Percentiles rank a stretch among this genome's conserved stretches.
These are phyloP conservation scores for Limtongozyma cylindracea DNA, from an alignment of 805 yeast genomes.

Conservation along the genomic window DNA sequence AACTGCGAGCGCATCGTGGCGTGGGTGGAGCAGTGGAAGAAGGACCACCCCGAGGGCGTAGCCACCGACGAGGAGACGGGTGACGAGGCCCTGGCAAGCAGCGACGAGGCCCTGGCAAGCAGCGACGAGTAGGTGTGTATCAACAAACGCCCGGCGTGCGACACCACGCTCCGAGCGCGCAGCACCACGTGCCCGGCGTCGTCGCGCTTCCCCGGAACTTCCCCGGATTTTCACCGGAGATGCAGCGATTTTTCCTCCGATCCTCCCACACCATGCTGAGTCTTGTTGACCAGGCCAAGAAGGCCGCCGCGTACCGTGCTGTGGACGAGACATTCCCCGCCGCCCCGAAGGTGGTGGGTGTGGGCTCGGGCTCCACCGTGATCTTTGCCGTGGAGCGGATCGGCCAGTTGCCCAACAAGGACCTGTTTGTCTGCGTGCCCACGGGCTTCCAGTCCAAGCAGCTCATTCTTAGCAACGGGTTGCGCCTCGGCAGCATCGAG, in stretches of 20 bases:
- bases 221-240: conserved; percentile 2
- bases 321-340: conserved; percentile 68
- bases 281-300: conserved; percentile 56
- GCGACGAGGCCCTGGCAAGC: no score
- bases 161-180: no score
- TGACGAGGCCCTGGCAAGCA: no score
- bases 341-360: conserved; percentile 54
- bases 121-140: no score
- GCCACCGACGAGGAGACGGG: conserved; percentile 12
- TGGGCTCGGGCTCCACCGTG: conserved; percentile 95
- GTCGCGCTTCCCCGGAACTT: no score
- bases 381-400: conserved; percentile 91
- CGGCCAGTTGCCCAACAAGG: conserved; percentile 35
- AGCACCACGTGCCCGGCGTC: no score
- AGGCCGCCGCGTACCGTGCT: conserved; percentile 75
- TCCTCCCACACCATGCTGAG: conserved; percentile 3
- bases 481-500: conserved; percentile 59
- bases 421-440: conserved; percentile 56
- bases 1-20: conserved; percentile 50
- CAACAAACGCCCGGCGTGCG: no score
- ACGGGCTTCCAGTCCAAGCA: conserved; percentile 92
- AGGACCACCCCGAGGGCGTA: conserved; percentile 28
- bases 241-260: not conserved
- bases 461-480: conserved; percentile 59
- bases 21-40: conserved; percentile 61